These are phyloP conservation scores for Salix dunnii DNA, from an alignment of 345 rosid genomes.

Conservation along the genomic window DNA sequence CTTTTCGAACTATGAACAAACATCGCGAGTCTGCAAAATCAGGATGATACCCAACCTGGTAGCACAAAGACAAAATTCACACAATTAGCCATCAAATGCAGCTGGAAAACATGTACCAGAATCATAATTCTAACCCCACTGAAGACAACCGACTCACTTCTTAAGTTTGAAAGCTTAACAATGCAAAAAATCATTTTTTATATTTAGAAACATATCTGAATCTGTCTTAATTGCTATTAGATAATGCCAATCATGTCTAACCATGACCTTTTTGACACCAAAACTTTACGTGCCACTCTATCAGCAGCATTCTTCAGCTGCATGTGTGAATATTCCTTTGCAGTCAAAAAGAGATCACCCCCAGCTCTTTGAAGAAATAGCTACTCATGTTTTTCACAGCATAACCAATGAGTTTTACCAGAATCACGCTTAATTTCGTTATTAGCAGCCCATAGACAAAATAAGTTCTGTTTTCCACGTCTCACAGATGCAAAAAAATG, in stretches of 20 bases:
- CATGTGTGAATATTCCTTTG: neutral
- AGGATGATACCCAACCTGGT: slow-evolving; percentile 83
- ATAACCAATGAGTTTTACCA: neutral
- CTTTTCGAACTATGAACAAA: slow-evolving; percentile 77
- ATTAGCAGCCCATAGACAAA: neutral
- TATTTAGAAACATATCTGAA: neutral
- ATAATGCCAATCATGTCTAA: neutral
- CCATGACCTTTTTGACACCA: neutral
- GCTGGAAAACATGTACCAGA: neutral
- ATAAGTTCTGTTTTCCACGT: neutral
- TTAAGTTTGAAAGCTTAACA: neutral
- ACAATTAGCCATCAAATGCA: slow-evolving; percentile 10
- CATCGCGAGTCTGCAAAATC: slow-evolving; percentile 75
- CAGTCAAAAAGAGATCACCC: neutral
- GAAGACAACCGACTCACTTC: neutral
- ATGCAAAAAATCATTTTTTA: neutral
- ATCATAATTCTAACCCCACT: neutral
- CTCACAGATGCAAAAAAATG: neutral
- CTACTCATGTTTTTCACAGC: neutral
- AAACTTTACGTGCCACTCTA: neutral
- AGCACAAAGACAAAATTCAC: slow-evolving; percentile 12
- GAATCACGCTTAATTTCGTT: neutral
- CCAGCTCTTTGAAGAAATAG: neutral
- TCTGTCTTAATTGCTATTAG: neutral
- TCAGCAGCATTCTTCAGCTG: neutral